Conservation (phyloP, 2,329 filamentous ascomycete genomes). For the Kalaharituber pfeilii region DNA sequence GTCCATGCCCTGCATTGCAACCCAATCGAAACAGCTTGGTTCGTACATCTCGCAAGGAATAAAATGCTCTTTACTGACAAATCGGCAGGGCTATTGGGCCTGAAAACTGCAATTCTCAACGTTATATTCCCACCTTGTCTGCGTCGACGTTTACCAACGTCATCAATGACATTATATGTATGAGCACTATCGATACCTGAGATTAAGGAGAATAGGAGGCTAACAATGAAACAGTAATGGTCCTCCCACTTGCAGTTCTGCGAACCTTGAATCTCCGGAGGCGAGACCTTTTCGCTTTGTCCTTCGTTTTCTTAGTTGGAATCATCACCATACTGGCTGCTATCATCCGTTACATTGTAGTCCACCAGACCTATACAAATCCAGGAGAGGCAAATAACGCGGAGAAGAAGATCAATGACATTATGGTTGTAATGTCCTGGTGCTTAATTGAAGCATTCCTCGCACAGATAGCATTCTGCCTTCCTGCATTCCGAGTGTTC, state of each 20-base stretch:
- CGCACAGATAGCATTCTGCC: constrained; percentile 9
- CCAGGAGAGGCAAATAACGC: constrained; percentile 1
- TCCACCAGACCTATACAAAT: constrained; percentile 3
- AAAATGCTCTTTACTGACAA: not conserved
- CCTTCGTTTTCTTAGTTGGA: constrained; percentile 10
- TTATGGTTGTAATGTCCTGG: constrained; percentile 8
- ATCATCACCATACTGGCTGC: constrained; percentile 10
- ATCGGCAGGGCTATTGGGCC: constrained; percentile 6
- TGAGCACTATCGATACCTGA: not conserved
- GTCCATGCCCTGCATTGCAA: constrained; percentile 9
- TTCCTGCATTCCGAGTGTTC: constrained; percentile 4
- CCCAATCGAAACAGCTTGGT: constrained; percentile 9
- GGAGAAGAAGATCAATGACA: constrained; percentile 9
- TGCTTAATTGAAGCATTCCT: constrained; percentile 7
- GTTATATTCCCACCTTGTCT: constrained; percentile 8
- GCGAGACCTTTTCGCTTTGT: constrained; percentile 8
- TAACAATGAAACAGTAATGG: constrained; percentile 7
- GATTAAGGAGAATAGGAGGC: too few relatives aligned
- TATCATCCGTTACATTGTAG: constrained; percentile 7
- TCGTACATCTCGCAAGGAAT: too few relatives aligned
- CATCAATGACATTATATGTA: constrained; percentile 7
- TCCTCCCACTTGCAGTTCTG: constrained; percentile 11
- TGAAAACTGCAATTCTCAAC: constrained; percentile 8
- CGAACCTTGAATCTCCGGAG: constrained; percentile 9
- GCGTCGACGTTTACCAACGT: constrained; percentile 9